Evolutionary conservation across 768 basidiomycete species (phyloP), one percentile per base, ranked within the genome.

Genomic region (Mycena leptocephala): DNA sequence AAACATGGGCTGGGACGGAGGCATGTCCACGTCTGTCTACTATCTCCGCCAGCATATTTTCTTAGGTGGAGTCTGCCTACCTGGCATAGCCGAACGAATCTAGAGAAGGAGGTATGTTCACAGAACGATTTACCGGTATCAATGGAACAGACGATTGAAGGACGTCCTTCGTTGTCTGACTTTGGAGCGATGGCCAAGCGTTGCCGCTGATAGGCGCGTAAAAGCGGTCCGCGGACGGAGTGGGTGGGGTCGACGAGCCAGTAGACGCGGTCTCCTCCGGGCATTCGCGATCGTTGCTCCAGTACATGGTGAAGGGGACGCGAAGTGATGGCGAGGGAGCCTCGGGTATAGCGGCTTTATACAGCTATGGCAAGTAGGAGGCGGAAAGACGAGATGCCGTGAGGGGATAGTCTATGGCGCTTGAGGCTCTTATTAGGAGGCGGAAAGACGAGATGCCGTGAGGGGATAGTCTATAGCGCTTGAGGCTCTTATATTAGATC

Each of bases 81-180:
- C n/a, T n/a, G n/a, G n/a, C n/a, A n/a, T n/a, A n/a, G n/a, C n/a
- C n/a, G n/a, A n/a, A n/a, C n/a, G n/a, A n/a, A n/a, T n/a, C n/a
- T n/a, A n/a, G n/a, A n/a, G n/a, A n/a, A n/a, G n/a, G n/a, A n/a
- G n/a, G n/a, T n/a, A n/a, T n/a, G n/a, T n/a, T n/a, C n/a, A n/a
- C n/a, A n/a, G n/a, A n/a, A n/a, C n/a, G n/a, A n/a, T n/a, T n/a
- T n/a, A n/a, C n/a, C n/a, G n/a, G n/a, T n/a, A n/a, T n/a, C n/a
- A n/a, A n/a, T n/a, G n/a, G n/a, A n/a, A n/a, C n/a, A n/a, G n/a
- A n/a, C n/a, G 91, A 90, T 81, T 92, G 88, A 82, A 94, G 90
- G 76, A 93, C 92, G 72, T 93, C 92, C 62, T 88, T 87, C 1
- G 90, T 89, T 43, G 84, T 83, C 65, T 86, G 79, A 75, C 84